Percentiles rank a stretch among this genome's conserved stretches.
These are phyloP conservation scores for Monilinia fructicola DNA, from an alignment of 2,329 filamentous ascomycete genomes.

Conservation along the genomic window DNA sequence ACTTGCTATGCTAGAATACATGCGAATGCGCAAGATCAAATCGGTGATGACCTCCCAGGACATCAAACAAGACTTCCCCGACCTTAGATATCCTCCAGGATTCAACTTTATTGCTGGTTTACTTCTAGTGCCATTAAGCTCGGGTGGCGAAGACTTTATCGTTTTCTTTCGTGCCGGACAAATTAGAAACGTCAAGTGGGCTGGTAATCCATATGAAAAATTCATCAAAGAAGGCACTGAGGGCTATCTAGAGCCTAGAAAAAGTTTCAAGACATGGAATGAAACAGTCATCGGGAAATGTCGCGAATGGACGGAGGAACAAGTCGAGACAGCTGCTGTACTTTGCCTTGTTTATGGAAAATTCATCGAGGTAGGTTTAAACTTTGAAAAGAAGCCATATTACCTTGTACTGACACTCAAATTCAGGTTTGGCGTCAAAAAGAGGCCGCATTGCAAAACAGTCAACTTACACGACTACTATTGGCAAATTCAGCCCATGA, in stretches of 20 bases:
- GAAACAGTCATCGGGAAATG: constrained; percentile 76
- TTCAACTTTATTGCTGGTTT: constrained; percentile 77
- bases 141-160: constrained; percentile 78
- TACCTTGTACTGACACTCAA: background rate
- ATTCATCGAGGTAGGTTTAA: constrained; percentile 72
- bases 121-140: constrained; percentile 76
- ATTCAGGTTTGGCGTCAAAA: constrained; percentile 87
- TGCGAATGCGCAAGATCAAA: constrained; percentile 71
- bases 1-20: constrained; percentile 79
- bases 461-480: constrained; percentile 74
- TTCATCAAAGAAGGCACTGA: constrained; percentile 68
- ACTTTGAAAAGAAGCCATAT: background rate
- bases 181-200: constrained; percentile 73
- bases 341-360: constrained; percentile 79
- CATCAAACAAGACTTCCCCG: constrained; percentile 73
- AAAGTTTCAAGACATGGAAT: constrained; percentile 77
- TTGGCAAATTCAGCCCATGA: constrained; percentile 89
- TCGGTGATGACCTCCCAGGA: constrained; percentile 79
- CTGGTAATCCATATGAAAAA: constrained; percentile 83
- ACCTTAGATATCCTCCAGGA: constrained; percentile 75
- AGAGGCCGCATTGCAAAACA: constrained; percentile 78
- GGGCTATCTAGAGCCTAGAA: constrained; percentile 73
- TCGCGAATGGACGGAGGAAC: constrained; percentile 84
- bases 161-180: constrained; percentile 85
- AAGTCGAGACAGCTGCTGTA: constrained; percentile 84